These are phyloP conservation scores for Luffa aegyptiaca DNA, from an alignment of 306 rosid species.

Conservation along the genomic window DNA sequence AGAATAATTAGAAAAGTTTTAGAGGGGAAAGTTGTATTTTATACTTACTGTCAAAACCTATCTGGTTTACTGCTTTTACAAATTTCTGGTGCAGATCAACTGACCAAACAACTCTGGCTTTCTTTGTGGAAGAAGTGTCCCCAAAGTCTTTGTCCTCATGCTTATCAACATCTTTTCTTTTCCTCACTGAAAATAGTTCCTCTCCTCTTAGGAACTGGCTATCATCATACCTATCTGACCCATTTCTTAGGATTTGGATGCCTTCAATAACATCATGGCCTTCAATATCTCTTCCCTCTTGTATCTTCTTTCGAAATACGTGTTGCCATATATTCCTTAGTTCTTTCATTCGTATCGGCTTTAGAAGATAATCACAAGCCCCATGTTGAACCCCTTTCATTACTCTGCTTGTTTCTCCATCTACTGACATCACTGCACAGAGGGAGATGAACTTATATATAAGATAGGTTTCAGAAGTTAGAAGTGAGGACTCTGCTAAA, in stretches of 20 bases:
- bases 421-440: conserved; percentile 94
- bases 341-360: conserved; percentile 97
- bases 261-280: conserved; percentile 58
- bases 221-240: conserved; percentile 68
- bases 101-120: conserved; percentile 96
- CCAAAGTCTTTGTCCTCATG: conserved; percentile 58
- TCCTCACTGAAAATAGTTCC: conserved; percentile 45
- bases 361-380: conserved; percentile 95
- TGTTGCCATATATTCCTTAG: conserved; percentile 95
- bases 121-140: conserved; percentile 68
- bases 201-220: conserved; percentile 47
- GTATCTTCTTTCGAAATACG: conserved; percentile 80
- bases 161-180: conserved; percentile 69
- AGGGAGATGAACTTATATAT: background rate
- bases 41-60: conserved; percentile 91
- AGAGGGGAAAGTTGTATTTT: background rate
- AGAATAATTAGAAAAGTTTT: background rate
- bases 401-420: conserved; percentile 92
- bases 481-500: background rate
- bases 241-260: conserved; percentile 45
- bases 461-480: background rate
- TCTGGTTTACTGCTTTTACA: conserved; percentile 89
- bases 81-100: conserved; percentile 97
- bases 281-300: conserved; percentile 78
- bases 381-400: conserved; percentile 99